These are phyloP conservation scores for Lentinula raphanica DNA, from an alignment of 768 basidiomycete genomes.

Conservation along the genomic window DNA sequence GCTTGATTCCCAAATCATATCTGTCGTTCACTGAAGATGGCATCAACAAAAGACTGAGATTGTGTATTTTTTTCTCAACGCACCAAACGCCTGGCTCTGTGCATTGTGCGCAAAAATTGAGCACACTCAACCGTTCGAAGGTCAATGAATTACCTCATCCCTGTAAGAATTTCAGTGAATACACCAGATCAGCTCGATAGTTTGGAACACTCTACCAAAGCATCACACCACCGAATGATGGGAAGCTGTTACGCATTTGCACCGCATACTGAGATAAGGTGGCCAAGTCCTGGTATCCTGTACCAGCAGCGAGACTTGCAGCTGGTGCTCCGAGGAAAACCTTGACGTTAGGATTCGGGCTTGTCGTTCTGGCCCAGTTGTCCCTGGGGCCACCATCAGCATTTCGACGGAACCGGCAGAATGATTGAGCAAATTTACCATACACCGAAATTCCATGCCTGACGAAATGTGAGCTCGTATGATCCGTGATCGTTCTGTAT, in stretches of 20 bases:
- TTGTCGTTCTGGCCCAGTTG: constrained; percentile 54
- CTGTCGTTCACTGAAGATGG: constrained; percentile 44
- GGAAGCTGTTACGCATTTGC: constrained; percentile 50
- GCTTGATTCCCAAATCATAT: constrained; percentile 58
- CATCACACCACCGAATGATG: constrained; percentile 64
- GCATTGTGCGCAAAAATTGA: not conserved
- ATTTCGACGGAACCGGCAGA: not conserved
- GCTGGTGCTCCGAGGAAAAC: constrained; percentile 65
- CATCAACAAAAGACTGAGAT: not conserved
- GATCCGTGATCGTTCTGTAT: not conserved
- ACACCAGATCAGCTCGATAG: too few relatives aligned
- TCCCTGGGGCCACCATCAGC: constrained; percentile 36
- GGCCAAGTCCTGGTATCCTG: constrained; percentile 49
- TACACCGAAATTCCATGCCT: constrained; percentile 61
- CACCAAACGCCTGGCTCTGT: constrained; percentile 5
- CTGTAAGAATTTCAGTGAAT: constrained; percentile 21
- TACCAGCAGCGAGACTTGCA: constrained; percentile 48
- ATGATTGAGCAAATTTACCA: constrained; percentile 33
- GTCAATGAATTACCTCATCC: not conserved
- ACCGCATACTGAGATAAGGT: constrained; percentile 43
- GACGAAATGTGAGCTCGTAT: constrained; percentile 2
- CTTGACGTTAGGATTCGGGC: constrained; percentile 57
- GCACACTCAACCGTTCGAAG: too few relatives aligned
- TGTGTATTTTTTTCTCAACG: not conserved
- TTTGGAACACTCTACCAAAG: constrained; percentile 38